These are phyloP conservation scores for Microdochium bolleyi DNA, from an alignment of 2,329 filamentous ascomycete genomes.

Conservation along the genomic window DNA sequence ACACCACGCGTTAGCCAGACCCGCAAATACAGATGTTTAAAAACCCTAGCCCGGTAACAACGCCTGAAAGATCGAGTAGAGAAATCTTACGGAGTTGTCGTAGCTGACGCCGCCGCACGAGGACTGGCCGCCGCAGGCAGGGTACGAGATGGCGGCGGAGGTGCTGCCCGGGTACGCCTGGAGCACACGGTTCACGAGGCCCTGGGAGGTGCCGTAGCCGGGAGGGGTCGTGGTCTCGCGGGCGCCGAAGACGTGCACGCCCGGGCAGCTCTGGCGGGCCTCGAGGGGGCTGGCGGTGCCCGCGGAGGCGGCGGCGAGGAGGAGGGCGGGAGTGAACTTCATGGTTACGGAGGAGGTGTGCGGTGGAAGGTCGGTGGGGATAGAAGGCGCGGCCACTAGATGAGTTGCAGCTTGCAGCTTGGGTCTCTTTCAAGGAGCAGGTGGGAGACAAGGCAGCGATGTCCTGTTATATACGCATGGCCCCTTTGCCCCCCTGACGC, in stretches of 20 bases:
- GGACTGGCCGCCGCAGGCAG: constrained; percentile 50
- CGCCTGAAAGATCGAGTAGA: neutral
- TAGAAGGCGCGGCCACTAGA: neutral
- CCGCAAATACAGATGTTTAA: too few relatives aligned
- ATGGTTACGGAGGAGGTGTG: constrained; percentile 1
- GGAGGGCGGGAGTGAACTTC: constrained; percentile 6
- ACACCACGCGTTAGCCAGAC: too few relatives aligned
- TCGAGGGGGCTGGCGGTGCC: constrained; percentile 11
- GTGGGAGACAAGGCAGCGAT: too few relatives aligned
- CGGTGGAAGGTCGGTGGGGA: neutral
- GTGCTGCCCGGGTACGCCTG: constrained; percentile 35
- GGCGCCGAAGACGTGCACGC: constrained; percentile 41
- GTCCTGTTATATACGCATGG: too few relatives aligned
- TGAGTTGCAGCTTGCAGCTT: neutral
- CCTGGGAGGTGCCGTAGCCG: constrained; percentile 34
- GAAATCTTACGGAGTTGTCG: constrained; percentile 30
- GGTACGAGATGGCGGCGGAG: constrained; percentile 38
- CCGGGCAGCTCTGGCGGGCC: constrained; percentile 29
- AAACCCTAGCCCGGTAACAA: too few relatives aligned
- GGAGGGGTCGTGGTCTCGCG: constrained; percentile 37
- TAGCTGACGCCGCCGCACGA: constrained; percentile 48
- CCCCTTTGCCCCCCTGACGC: too few relatives aligned
- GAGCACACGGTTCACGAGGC: constrained; percentile 36
- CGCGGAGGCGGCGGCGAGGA: constrained; percentile 7
- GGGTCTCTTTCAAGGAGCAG: too few relatives aligned